These are phyloP conservation scores for Hypoxylon fragiforme DNA, from an alignment of 495 filamentous ascomycete species.

Conservation along the genomic window DNA sequence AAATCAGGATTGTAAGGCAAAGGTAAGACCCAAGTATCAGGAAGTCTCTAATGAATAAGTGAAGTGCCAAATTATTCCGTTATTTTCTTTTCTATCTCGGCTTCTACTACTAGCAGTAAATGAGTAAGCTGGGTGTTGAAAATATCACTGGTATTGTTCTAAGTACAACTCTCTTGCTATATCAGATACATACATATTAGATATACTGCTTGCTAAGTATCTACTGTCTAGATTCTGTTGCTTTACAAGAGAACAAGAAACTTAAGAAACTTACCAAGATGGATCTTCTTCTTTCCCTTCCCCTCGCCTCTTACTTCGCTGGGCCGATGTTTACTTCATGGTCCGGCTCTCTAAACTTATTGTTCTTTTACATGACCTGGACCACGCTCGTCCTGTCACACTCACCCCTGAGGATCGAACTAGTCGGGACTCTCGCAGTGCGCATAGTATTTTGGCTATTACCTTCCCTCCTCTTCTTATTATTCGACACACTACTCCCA, in stretches of 20 bases:
- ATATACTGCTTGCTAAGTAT: no score
- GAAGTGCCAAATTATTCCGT: background rate
- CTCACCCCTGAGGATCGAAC: slow-evolving; percentile 72
- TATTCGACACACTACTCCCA: slow-evolving; percentile 72
- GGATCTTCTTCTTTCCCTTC: slow-evolving; percentile 69
- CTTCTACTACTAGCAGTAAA: no score
- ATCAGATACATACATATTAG: no score
- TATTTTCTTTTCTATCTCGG: slow-evolving; percentile 1
- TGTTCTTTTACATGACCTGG: slow-evolving; percentile 94
- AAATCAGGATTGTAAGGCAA: slow-evolving; percentile 16
- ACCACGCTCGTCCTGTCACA: slow-evolving; percentile 79
- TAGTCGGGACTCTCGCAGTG: slow-evolving; percentile 66
- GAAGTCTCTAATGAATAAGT: background rate
- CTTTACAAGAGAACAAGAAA: no score
- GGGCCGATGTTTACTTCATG: slow-evolving; percentile 59
- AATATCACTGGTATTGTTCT: no score
- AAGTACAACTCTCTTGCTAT: no score
- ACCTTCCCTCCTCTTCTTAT: slow-evolving; percentile 72
- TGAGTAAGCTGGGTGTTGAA: no score
- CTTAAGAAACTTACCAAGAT: slow-evolving; percentile 41
- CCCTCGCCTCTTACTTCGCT: slow-evolving; percentile 68
- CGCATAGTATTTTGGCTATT: slow-evolving; percentile 74
- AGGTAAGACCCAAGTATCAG: slow-evolving; percentile 22
- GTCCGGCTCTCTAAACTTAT: slow-evolving; percentile 77
- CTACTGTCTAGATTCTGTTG: no score